These are phyloP conservation scores for Russula foetens DNA, from an alignment of 768 basidiomycete species.

Conservation along the genomic window DNA sequence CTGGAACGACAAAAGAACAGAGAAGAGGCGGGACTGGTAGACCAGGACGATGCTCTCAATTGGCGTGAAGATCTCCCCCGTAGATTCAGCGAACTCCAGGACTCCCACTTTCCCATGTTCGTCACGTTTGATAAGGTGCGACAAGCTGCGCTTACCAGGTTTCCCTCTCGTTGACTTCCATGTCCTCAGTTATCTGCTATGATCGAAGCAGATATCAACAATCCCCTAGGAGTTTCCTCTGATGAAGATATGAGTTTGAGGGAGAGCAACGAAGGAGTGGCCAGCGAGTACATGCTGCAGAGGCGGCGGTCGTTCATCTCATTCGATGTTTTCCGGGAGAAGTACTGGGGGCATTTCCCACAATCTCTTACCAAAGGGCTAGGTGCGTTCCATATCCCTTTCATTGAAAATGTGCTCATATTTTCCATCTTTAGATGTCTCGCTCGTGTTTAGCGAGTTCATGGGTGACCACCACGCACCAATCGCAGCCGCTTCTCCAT, in stretches of 20 bases:
- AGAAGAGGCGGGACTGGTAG: slow-evolving; percentile 28
- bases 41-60: slow-evolving; percentile 38
- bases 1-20: slow-evolving; percentile 18
- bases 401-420: not conserved
- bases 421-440: slow-evolving; percentile 40
- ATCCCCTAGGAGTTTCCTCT: not conserved
- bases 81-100: slow-evolving; percentile 47
- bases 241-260: not conserved
- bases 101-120: slow-evolving; percentile 63
- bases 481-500: not conserved
- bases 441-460: slow-evolving; percentile 57
- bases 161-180: not conserved
- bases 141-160: not conserved
- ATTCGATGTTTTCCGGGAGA: slow-evolving; percentile 38
- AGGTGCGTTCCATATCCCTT: slow-evolving; percentile 31
- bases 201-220: slow-evolving; percentile 40
- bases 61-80: slow-evolving; percentile 41
- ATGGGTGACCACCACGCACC: slow-evolving; percentile 35
- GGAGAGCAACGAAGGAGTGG: not conserved
- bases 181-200: slow-evolving; percentile 37
- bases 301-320: slow-evolving; percentile 27
- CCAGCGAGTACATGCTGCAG: slow-evolving; percentile 15
- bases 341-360: slow-evolving; percentile 58
- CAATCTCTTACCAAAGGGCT: slow-evolving; percentile 45
- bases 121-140: slow-evolving; percentile 56